Evolutionary conservation across 257 asterid genomes (phyloP).

Genomic region (Salvia miltiorrhiza): DNA sequence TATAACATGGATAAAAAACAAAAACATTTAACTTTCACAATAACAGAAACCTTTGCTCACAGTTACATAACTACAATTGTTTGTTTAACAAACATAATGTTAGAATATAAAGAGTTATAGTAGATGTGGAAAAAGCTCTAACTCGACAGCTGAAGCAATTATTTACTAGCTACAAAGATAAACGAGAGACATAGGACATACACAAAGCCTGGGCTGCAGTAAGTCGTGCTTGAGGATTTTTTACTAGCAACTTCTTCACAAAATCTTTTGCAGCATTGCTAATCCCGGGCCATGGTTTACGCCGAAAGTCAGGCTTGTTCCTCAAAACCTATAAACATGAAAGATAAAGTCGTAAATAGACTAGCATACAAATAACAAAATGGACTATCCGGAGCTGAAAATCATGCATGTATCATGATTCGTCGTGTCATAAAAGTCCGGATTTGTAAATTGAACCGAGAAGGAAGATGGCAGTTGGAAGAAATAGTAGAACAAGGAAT

Average conservation of each 20-base stretch:
- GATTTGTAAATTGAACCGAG: not conserved
- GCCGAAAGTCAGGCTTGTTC: slow-evolving; percentile 94
- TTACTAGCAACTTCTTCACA: slow-evolving; percentile 82
- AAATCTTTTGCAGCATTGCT: slow-evolving; percentile 93
- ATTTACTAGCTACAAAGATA: not conserved
- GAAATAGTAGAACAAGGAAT: not conserved
- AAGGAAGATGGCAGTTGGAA: too few species aligned
- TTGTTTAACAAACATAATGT: not conserved
- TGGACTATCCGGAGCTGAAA: not conserved
- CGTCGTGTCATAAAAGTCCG: not conserved
- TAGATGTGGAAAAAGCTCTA: not conserved
- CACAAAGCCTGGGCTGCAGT: slow-evolving; percentile 98
- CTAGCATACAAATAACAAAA: slow-evolving; percentile 13
- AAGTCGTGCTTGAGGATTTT: slow-evolving; percentile 95
- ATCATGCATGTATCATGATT: not conserved
- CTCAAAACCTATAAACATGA: slow-evolving; percentile 57
- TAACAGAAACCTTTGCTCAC: not conserved
- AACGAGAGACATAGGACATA: slow-evolving; percentile 33
- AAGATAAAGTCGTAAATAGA: slow-evolving; percentile 21
- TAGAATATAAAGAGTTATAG: not conserved
- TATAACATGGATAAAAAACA: not conserved
- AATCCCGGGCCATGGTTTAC: slow-evolving; percentile 96
- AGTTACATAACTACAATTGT: not conserved
- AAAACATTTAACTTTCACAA: not conserved
- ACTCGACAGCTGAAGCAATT: not conserved